These are phyloP conservation scores for Thielaviopsis cerberus DNA, from an alignment of 2,329 filamentous ascomycete species.

Conservation along the genomic window DNA sequence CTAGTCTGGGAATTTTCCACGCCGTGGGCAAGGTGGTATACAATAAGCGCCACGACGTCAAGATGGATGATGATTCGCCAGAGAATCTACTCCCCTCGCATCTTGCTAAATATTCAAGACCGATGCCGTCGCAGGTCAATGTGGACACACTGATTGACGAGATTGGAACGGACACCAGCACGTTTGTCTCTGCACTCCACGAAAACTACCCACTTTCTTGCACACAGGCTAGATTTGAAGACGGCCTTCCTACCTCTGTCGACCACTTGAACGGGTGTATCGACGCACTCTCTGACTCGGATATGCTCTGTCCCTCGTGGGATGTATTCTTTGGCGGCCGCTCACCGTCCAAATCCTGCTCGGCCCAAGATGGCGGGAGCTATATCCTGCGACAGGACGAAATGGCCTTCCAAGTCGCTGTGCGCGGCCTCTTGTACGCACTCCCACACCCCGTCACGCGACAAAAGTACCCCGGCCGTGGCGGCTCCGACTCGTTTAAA, in stretches of 20 bases:
- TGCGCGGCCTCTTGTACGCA: conserved; percentile 68
- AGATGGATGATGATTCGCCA: conserved; percentile 13
- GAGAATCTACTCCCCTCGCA: conserved; percentile 41
- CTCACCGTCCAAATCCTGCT: conserved; percentile 18
- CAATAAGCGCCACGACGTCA: conserved; percentile 51
- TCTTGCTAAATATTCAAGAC: conserved; percentile 37
- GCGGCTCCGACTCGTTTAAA: conserved; percentile 44
- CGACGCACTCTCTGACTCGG: conserved; percentile 69
- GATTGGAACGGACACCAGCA: conserved; percentile 77
- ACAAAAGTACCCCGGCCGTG: conserved; percentile 9
- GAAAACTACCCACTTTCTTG: conserved; percentile 89
- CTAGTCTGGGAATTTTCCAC: conserved; percentile 85
- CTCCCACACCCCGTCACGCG: conserved; percentile 73
- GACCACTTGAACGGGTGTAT: conserved; percentile 74
- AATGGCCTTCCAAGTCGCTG: conserved; percentile 79
- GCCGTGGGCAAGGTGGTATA: conserved; percentile 91
- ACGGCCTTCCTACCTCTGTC: conserved; percentile 33
- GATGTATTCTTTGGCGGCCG: conserved; percentile 46
- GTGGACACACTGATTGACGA: conserved; percentile 75
- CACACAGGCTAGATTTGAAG: conserved; percentile 27
- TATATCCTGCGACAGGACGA: conserved; percentile 81
- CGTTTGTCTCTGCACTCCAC: conserved; percentile 75
- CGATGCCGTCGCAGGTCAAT: conserved; percentile 44
- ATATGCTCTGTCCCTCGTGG: conserved; percentile 61
- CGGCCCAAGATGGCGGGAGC: conserved; percentile 37